A percentile compares a stretch with the other conserved stretches of the same genome.
These are phyloP conservation scores for Boletus vermiculosoides DNA, from an alignment of 768 basidiomycete species.

Conservation along the genomic window DNA sequence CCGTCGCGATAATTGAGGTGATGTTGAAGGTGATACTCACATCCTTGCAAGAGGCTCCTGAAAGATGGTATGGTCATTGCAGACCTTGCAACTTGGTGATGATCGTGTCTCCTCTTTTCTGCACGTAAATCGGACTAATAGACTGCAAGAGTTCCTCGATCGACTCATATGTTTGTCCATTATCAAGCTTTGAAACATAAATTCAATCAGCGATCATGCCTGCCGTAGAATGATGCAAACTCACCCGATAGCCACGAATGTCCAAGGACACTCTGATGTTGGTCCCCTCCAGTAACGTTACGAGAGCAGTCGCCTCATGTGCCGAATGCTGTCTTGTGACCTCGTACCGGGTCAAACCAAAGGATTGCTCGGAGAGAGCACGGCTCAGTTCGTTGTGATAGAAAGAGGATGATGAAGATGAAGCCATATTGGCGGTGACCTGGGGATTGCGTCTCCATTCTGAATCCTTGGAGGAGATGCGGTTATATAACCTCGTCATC, in stretches of 20 bases:
- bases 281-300: constrained; percentile 57
- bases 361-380: constrained; percentile 58
- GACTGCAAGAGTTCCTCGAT: constrained; percentile 57
- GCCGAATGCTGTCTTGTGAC: constrained; percentile 37
- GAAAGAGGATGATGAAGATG: constrained; percentile 25
- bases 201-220: constrained; percentile 9
- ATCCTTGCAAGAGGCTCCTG: background rate
- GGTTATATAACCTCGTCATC: constrained; percentile 30
- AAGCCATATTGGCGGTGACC: constrained; percentile 15
- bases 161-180: constrained; percentile 47
- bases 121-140: constrained; percentile 53
- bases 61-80: constrained; percentile 16
- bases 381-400: constrained; percentile 49
- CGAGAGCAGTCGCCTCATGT: constrained; percentile 50
- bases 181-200: constrained; percentile 25
- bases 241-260: constrained; percentile 56
- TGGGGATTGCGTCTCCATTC: constrained; percentile 20
- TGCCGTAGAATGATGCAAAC: constrained; percentile 7
- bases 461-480: constrained; percentile 7
- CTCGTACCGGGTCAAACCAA: constrained; percentile 50
- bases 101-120: constrained; percentile 46
- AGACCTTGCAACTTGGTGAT: constrained; percentile 49
- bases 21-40: constrained; percentile 9
- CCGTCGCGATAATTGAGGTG: background rate
- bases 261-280: constrained; percentile 47